Percentiles rank a stretch among this genome's conserved stretches.
These are phyloP conservation scores for grape (Vitis vinifera) DNA, from an alignment of 164 flowering plant genomes.

Conservation along the genomic window DNA sequence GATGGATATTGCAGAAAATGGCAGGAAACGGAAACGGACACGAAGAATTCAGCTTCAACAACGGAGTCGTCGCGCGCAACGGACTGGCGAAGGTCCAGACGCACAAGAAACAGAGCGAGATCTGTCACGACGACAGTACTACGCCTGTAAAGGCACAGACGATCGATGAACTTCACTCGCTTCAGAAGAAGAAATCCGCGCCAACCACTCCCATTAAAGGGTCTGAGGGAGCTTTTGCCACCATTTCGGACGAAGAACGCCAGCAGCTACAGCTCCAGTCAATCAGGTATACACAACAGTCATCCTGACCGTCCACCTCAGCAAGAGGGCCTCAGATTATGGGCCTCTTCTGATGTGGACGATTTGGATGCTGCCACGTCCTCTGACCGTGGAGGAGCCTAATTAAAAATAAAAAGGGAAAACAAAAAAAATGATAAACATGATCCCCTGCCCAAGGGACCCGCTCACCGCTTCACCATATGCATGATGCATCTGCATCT, in stretches of 20 bases:
- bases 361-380: too few relatives aligned
- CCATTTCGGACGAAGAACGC: constrained; percentile 69
- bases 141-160: constrained; percentile 74
- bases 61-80: constrained; percentile 24
- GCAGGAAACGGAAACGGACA: constrained; percentile 41
- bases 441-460: too few relatives aligned
- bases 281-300: constrained; percentile 58
- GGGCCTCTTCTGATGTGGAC: neutral
- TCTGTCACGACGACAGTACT: constrained; percentile 65
- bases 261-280: constrained; percentile 90
- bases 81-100: constrained; percentile 51
- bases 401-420: too few relatives aligned
- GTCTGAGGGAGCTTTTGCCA: constrained; percentile 31
- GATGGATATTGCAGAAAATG: constrained; percentile 20
- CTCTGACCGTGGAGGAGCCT: too few relatives aligned
- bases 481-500: too few relatives aligned
- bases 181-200: constrained; percentile 75
- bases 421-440: too few relatives aligned
- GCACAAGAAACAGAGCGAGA: constrained; percentile 32
- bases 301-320: neutral
- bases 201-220: constrained; percentile 74
- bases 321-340: neutral
- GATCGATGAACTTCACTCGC: constrained; percentile 77
- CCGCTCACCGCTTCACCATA: too few relatives aligned
- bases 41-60: constrained; percentile 33